Evolutionary conservation across 202 grass and related monocot genomes (phyloP).

Genomic region (Eragrostis tef): DNA sequence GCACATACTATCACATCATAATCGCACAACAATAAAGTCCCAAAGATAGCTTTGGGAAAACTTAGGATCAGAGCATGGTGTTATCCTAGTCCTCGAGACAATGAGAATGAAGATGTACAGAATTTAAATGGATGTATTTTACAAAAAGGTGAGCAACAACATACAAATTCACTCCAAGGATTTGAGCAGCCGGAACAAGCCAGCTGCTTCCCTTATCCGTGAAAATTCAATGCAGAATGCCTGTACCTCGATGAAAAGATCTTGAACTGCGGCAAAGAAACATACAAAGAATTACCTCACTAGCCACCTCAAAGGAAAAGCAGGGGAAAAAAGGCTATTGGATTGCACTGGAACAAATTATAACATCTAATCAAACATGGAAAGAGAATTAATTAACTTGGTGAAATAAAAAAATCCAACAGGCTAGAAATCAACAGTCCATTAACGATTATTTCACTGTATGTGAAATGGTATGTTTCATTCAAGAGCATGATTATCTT

Average conservation of each 20-base stretch:
- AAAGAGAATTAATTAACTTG: background rate
- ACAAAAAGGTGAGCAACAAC: conserved; percentile 53
- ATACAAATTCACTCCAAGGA: conserved; percentile 86
- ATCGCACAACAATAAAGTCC: conserved; percentile 39
- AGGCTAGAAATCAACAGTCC: background rate
- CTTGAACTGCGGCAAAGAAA: conserved; percentile 77
- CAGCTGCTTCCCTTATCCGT: conserved; percentile 95
- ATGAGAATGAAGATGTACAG: conserved; percentile 48
- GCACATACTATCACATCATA: conserved; percentile 40
- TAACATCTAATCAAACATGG: background rate
- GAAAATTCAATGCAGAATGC: conserved; percentile 99
- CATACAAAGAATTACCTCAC: conserved; percentile 45
- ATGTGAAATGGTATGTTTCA: background rate
- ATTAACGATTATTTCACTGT: conserved; percentile 30
- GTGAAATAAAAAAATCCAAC: conserved; percentile 21
- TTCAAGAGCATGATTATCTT: background rate
- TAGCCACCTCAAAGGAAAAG: background rate
- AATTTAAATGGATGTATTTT: conserved; percentile 39
- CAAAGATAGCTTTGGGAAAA: conserved; percentile 24
- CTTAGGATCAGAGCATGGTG: conserved; percentile 39
- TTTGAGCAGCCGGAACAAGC: conserved; percentile 91
- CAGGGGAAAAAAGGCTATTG: background rate
- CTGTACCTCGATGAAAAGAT: conserved; percentile 99
- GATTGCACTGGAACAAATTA: conserved; percentile 18
- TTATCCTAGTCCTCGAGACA: conserved; percentile 11